Conservation (phyloP, 768 basidiomycete genomes). For the Rhodotorula babjevae region DNA sequence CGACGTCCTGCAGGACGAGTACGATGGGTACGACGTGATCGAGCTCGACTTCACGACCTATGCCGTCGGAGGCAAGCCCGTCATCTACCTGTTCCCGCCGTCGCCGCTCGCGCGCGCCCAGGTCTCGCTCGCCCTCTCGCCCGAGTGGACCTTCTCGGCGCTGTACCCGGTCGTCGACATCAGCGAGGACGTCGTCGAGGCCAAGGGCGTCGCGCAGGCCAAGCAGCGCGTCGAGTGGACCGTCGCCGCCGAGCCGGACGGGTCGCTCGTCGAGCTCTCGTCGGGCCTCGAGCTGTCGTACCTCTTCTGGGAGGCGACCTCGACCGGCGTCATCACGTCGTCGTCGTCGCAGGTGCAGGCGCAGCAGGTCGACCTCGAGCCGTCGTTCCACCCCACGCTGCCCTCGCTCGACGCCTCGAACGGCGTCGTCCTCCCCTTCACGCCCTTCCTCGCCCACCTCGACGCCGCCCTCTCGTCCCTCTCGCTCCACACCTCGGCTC, state of each 20-base stretch:
- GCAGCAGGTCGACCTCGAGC: no score
- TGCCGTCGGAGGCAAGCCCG: conserved; percentile 58
- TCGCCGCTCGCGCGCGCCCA: conserved; percentile 36
- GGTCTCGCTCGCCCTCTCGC: conserved; percentile 42
- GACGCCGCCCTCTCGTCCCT: conserved; percentile 47
- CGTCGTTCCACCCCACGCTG: conserved; percentile 17
- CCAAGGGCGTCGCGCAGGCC: neutral
- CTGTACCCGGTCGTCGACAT: conserved; percentile 7
- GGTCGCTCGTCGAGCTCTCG: conserved; percentile 45
- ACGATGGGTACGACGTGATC: no score
- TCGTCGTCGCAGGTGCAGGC: no score
- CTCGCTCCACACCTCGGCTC: conserved; percentile 51
- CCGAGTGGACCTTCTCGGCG: conserved; percentile 19
- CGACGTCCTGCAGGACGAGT: no score
- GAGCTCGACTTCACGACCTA: no score
- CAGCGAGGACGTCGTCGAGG: neutral
- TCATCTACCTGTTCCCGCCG: conserved; percentile 49
- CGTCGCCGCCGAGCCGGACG: conserved; percentile 45
- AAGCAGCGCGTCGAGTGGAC: conserved; percentile 44
- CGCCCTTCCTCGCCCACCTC: conserved; percentile 48
- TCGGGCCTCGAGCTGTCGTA: conserved; percentile 47
- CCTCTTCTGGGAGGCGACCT: conserved; percentile 50
- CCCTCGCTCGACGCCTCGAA: conserved; percentile 27
- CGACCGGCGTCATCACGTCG: neutral
- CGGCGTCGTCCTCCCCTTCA: conserved; percentile 46